Conservation (phyloP, 345 rosid genomes). For the Eutrema heterophyllum region DNA sequence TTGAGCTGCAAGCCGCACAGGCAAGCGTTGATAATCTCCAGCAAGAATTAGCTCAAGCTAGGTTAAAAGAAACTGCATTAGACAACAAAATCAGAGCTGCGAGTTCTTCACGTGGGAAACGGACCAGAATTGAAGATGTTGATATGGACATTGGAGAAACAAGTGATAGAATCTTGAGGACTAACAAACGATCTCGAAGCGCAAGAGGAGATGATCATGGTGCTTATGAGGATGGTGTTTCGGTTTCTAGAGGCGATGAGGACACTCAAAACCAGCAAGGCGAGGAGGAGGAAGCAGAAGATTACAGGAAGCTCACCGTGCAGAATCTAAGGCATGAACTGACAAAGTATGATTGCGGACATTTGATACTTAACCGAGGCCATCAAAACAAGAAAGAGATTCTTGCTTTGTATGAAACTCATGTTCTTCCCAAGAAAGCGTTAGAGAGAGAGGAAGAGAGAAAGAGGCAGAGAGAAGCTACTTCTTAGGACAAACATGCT, state of each 20-base stretch:
- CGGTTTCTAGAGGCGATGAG: slow-evolving; percentile 55
- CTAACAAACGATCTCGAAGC: slow-evolving; percentile 63
- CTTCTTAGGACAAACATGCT: slow-evolving; percentile 24
- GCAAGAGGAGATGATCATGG: slow-evolving; percentile 36
- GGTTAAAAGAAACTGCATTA: slow-evolving; percentile 79
- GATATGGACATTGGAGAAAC: slow-evolving; percentile 62
- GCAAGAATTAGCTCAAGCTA: slow-evolving; percentile 73
- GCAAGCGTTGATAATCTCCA: slow-evolving; percentile 78
- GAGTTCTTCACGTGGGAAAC: slow-evolving; percentile 56
- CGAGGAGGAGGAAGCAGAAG: slow-evolving; percentile 34
- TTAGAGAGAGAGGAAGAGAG: slow-evolving; percentile 20
- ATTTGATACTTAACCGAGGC: slow-evolving; percentile 65
- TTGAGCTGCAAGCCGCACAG: slow-evolving; percentile 76
- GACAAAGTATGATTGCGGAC: slow-evolving; percentile 77
- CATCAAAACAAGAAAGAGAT: slow-evolving; percentile 81
- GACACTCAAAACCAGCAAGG: slow-evolving; percentile 54
- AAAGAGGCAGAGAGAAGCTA: slow-evolving; percentile 15
- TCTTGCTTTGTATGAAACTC: slow-evolving; percentile 70
- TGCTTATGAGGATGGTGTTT: slow-evolving; percentile 65
- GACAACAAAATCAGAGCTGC: slow-evolving; percentile 75
- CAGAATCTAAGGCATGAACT: slow-evolving; percentile 87
- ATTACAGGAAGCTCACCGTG: slow-evolving; percentile 68
- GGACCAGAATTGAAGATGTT: slow-evolving; percentile 49
- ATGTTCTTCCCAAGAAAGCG: slow-evolving; percentile 54
- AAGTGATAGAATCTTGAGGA: slow-evolving; percentile 43